Evolutionary conservation across 1,284 basidiomycete species (phyloP).

Genomic region (Austroboletus sp.): DNA sequence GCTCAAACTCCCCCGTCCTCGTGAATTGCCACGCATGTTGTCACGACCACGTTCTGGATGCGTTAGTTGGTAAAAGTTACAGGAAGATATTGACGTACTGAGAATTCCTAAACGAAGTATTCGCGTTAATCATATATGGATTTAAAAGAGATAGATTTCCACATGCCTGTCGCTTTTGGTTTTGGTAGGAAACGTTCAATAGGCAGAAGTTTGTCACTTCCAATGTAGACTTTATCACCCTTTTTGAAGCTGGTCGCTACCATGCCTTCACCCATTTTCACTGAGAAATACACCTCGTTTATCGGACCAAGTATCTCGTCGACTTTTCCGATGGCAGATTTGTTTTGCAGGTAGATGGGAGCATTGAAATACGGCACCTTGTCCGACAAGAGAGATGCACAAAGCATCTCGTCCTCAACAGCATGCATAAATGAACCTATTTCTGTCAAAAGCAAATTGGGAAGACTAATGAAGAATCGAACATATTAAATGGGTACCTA

Average conservation of each 20-base stretch:
- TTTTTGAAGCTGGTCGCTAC: slow-evolving; percentile 92
- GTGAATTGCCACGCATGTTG: slow-evolving; percentile 34
- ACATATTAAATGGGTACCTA: slow-evolving; percentile 45
- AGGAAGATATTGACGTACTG: slow-evolving; percentile 35
- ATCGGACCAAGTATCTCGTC: slow-evolving; percentile 97
- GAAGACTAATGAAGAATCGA: background rate
- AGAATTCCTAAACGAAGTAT: slow-evolving; percentile 37
- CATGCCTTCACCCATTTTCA: slow-evolving; percentile 97
- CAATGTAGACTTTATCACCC: slow-evolving; percentile 97
- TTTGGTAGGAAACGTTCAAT: slow-evolving; percentile 97
- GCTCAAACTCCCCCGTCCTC: slow-evolving; percentile 41
- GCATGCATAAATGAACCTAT: slow-evolving; percentile 88
- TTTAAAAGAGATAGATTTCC: slow-evolving; percentile 18
- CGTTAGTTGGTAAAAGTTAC: slow-evolving; percentile 1
- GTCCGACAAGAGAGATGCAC: slow-evolving; percentile 75
- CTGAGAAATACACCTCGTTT: slow-evolving; percentile 96
- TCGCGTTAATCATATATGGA: slow-evolving; percentile 2
- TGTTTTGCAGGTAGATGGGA: slow-evolving; percentile 97
- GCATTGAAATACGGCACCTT: slow-evolving; percentile 99
- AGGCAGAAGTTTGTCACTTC: slow-evolving; percentile 90
- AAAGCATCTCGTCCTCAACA: slow-evolving; percentile 98
- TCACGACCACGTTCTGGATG: slow-evolving; percentile 53
- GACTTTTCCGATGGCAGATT: slow-evolving; percentile 90
- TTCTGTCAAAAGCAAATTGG: slow-evolving; percentile 42
- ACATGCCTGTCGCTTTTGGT: slow-evolving; percentile 71